Base-by-base conservation (phyloP, 1,139 yeast species). In the Yamadazyma oceani region DNA sequence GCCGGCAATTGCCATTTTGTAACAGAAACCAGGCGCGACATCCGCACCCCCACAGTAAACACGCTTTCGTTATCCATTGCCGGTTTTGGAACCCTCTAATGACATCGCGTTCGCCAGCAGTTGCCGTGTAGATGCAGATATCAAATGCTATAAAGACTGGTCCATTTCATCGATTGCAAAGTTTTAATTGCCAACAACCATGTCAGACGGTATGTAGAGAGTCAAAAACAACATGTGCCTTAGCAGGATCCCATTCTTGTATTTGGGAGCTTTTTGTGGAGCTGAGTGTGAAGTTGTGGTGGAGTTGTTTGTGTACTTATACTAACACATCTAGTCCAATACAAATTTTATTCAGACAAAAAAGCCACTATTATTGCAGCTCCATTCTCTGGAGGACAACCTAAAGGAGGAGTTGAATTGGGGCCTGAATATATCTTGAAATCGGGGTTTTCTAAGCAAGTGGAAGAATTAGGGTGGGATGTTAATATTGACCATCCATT, bases 351-450 rank as follows among this genome's bases (percentile, higher is more conserved):
- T 52, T 72, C 79, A 35, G 55, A 69, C 32, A 79, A 73, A 49
- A 69, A 77, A 43, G 76, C 80, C 22, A 74, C 87, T 15, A 66
- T 89, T 40, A 78, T 89, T 48, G 72, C 82, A 19, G 96, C 96
- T 0, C 96, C 97, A 37, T 89, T 89, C 59, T 81, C 90, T 26
- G 97, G 97, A n/a, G 98, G 98, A 42, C 98, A 90, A 62, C 94
- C 90, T 37, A 85, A 86, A 54, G 78, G 83, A 25, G 98, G 98
- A 39, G 97, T 90, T 28, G 97, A 90, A 55, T 76, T 81, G 41
- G 98, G 97, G 21, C 97, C 98, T n/a, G 78, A 82, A 44, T 83
- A 78, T 58, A 71, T 90, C 46, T 61, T 88, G 38, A 75, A 82
- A 46, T 78, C 80, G 40, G 96, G 96, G 3, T 72, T 90, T 41